A percentile compares a stretch with the other conserved stretches of the same genome.
These are phyloP conservation scores for Zymoseptoria brevis DNA, from an alignment of 2,329 filamentous ascomycete genomes.

Conservation along the genomic window DNA sequence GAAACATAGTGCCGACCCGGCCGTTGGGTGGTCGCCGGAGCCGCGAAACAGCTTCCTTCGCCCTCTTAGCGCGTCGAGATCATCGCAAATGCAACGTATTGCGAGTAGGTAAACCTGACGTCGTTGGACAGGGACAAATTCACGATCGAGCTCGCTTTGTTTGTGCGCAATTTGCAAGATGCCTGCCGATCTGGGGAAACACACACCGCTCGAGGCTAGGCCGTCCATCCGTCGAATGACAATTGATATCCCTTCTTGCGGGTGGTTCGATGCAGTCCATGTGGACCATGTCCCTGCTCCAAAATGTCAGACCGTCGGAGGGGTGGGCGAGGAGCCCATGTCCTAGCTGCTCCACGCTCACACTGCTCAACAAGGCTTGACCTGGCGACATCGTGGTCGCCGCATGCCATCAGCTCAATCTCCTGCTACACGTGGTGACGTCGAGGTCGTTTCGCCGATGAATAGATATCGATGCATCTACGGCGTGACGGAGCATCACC, in stretches of 20 bases:
- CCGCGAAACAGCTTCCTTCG: not conserved
- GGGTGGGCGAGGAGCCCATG: not conserved
- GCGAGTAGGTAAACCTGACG: not conserved
- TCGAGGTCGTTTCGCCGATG: not conserved
- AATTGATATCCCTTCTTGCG: not conserved
- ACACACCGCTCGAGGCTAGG: not conserved
- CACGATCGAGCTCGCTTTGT: not conserved
- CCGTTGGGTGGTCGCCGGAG: too few relatives aligned
- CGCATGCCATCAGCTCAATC: not conserved
- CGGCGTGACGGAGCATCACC: not conserved
- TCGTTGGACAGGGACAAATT: not conserved
- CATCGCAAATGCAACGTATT: not conserved
- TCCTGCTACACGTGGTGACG: not conserved
- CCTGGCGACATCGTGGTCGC: not conserved
- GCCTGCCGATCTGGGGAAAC: not conserved
- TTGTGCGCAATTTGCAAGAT: not conserved
- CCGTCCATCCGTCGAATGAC: not conserved
- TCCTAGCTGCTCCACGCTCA: not conserved
- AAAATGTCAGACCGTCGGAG: too few relatives aligned
- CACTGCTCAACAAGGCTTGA: not conserved
- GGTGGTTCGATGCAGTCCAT: not conserved
- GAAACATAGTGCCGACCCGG: not conserved
- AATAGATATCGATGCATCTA: not conserved
- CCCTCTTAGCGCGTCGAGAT: not conserved
- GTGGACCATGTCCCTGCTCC: too few relatives aligned